These are phyloP conservation scores for Malassezia restricta DNA, from an alignment of 1,284 basidiomycete species.

Conservation along the genomic window DNA sequence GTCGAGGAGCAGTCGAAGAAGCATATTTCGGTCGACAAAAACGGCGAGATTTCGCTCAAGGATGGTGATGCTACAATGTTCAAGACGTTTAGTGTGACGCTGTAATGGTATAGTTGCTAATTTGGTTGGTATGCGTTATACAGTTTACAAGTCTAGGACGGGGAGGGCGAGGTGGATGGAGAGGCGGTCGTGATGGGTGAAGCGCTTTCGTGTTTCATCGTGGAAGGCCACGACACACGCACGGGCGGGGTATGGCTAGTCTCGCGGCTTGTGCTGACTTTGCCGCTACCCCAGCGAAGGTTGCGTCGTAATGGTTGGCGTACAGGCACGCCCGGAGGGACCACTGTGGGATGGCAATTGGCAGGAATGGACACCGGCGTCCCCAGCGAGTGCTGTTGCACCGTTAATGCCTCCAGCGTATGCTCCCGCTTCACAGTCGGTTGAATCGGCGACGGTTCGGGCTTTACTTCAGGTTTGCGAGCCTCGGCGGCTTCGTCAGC, in stretches of 20 bases:
- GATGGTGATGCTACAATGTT: background rate
- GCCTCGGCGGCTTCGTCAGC: background rate
- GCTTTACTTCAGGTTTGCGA: background rate
- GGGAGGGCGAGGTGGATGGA: background rate
- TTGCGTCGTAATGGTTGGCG: conserved; percentile 41
- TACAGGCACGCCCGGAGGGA: conserved; percentile 10
- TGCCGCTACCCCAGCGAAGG: conserved; percentile 41
- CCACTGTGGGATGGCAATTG: conserved; percentile 11
- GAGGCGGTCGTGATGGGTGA: background rate
- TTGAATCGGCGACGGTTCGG: background rate
- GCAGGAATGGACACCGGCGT: background rate
- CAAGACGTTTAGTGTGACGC: background rate
- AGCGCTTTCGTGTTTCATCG: background rate
- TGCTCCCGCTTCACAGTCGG: background rate
- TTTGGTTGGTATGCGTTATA: background rate
- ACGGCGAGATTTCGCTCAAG: background rate
- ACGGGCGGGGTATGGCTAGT: background rate
- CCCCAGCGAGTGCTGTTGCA: background rate
- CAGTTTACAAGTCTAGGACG: background rate
- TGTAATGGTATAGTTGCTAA: background rate
- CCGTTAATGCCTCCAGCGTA: background rate
- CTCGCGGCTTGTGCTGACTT: conserved; percentile 30
- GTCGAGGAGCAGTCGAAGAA: background rate
- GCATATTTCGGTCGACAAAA: background rate
- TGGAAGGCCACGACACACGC: background rate